A percentile compares a stretch with the other conserved stretches of the same genome.
Conservation (phyloP, 1,284 basidiomycete genomes). For the Schizopora paradoxa region DNA sequence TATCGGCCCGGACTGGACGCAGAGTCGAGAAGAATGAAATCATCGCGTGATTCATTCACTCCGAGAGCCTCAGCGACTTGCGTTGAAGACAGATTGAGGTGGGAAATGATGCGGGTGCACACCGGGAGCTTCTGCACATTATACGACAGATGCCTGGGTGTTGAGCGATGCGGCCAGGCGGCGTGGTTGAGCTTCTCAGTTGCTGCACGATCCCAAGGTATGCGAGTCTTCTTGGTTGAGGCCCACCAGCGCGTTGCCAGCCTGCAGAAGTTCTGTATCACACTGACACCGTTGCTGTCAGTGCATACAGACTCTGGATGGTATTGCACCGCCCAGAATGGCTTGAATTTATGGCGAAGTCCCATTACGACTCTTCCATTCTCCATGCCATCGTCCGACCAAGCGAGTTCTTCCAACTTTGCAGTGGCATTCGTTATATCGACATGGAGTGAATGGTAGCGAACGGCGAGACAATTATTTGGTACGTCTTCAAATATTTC, state of each 20-base stretch:
- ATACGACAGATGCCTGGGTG: constrained; percentile 21
- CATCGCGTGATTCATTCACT: constrained; percentile 47
- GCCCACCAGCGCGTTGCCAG: constrained; percentile 53
- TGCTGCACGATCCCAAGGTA: constrained; percentile 36
- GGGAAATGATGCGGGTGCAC: constrained; percentile 35
- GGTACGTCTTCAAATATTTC: constrained; percentile 60
- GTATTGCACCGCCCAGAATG: constrained; percentile 94
- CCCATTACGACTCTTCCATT: constrained; percentile 70
- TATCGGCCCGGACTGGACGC: constrained; percentile 68
- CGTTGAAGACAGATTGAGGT: constrained; percentile 37
- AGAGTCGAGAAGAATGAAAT: constrained; percentile 72
- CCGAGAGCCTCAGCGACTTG: constrained; percentile 57
- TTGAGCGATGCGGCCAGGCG: constrained; percentile 42
- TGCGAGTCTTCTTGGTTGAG: constrained; percentile 32
- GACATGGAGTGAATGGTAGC: constrained; percentile 79
- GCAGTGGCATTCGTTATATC: constrained; percentile 35
- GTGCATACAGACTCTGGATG: constrained; percentile 86
- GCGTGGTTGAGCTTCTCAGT: constrained; percentile 19
- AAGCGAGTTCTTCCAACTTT: constrained; percentile 58
- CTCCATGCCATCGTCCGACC: constrained; percentile 59
- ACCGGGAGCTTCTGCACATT: constrained; percentile 27
- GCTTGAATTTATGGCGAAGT: constrained; percentile 55
- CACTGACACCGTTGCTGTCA: constrained; percentile 51
- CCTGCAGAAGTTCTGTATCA: constrained; percentile 69
- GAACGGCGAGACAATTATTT: constrained; percentile 63